Conservation (phyloP, 2,329 filamentous ascomycete species). For the Cladosporium cucumerinum region DNA sequence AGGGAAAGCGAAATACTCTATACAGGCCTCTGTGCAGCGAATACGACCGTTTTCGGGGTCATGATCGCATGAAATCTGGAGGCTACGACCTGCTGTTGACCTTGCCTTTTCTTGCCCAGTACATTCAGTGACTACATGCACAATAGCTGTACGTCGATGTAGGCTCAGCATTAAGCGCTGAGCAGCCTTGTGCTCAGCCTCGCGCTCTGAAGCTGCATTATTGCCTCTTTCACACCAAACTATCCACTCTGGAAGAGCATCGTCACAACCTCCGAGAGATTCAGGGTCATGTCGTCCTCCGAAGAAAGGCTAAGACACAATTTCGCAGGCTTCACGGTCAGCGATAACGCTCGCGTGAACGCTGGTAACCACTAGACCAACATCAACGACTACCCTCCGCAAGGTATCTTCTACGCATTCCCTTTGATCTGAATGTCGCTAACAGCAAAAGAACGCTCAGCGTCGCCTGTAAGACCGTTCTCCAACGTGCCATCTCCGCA, state of each 20-base stretch:
- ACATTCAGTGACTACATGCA: not conserved
- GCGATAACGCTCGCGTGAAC: not conserved
- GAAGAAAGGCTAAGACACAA: not conserved
- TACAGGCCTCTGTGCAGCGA: not conserved
- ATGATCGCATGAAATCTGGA: no score
- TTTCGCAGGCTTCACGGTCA: not conserved
- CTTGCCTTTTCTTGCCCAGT: no score
- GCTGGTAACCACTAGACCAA: not conserved
- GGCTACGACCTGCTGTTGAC: no score
- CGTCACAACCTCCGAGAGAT: not conserved
- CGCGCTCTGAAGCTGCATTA: not conserved
- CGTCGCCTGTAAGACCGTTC: slow-evolving; percentile 14
- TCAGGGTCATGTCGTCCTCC: not conserved
- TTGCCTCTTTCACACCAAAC: not conserved
- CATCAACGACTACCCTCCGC: not conserved
- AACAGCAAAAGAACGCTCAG: not conserved
- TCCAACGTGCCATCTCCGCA: slow-evolving; percentile 24
- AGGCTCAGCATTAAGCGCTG: not conserved
- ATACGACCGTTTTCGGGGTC: not conserved
- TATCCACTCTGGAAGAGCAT: not conserved
- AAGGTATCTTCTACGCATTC: not conserved
- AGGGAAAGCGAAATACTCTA: not conserved
- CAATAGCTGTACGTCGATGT: not conserved
- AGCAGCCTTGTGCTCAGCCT: not conserved
- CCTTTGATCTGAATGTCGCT: not conserved